Evolutionary conservation across 2,329 filamentous ascomycete genomes (phyloP), one percentile per base, ranked within the genome.

Genomic region (Penicillium glabrum): DNA sequence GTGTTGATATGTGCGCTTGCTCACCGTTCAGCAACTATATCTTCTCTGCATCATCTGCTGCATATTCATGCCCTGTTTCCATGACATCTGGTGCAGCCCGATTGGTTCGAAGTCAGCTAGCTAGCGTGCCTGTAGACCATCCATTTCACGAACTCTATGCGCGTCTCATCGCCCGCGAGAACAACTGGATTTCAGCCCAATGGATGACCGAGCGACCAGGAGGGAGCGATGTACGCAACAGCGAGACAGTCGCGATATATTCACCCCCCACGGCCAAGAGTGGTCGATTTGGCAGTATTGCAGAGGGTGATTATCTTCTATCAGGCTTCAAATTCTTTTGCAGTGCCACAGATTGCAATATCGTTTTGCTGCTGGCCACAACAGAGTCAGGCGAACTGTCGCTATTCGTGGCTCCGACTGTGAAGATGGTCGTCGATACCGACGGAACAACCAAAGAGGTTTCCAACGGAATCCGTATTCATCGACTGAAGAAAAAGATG

Each of bases 201-300:
- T 91, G 89, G 88, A 90, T 91, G 88, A 91, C 88, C 0, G 88
- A 90, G 64, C 79, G 88, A 2, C 79, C 81, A 0, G 88, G 88
- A 1, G 88, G 88, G 0, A 89, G 86, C 60, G 88, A 91, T 64
- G 86, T 90, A 1, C 85, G 84, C 3, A 79, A 82, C 37, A 89
- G 86, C 0, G 88, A 91, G 71, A 90, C 88, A 0, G 72, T 83
- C 5, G 86, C 86, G 3, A 35, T 50, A 27, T 72, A 63, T 31
- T 52, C 52, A 64, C 75, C n/a, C 64, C 64, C 10, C 56, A 57
- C 51, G 61, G 61, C 26, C 54, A 61, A 56, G 29, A 56, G 44
- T 31, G 61, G 43, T 29, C 59, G 39, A 5, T 61, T 59, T 23
- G 63, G 60, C 10, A 54, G 27, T 41, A 57, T 63, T 2, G 65